These are phyloP conservation scores for Ogataea angusta DNA, from an alignment of 805 yeast species.

Conservation along the genomic window DNA sequence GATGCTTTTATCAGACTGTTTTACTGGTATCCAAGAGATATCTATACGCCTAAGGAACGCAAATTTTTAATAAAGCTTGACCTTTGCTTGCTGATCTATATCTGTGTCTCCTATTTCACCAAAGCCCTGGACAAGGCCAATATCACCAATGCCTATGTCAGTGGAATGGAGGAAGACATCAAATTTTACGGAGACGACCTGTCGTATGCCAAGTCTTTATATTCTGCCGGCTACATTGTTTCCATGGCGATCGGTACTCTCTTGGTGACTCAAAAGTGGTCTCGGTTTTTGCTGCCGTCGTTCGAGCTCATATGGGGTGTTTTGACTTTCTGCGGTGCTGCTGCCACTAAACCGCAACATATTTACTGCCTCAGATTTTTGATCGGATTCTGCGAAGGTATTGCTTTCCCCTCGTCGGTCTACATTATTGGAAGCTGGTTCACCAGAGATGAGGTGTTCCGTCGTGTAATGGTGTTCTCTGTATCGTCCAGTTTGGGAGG, in stretches of 20 bases:
- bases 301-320: constrained; percentile 31
- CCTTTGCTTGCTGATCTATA: constrained; percentile 44
- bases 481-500: constrained; percentile 38
- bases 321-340: constrained; percentile 28
- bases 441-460: constrained; percentile 39
- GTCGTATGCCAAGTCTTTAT: constrained; percentile 35
- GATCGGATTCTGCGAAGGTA: constrained; percentile 43
- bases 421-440: constrained; percentile 43
- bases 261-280: constrained; percentile 25
- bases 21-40: constrained; percentile 38
- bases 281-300: constrained; percentile 22
- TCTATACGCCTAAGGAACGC: constrained; percentile 31
- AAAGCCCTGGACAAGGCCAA: constrained; percentile 63
- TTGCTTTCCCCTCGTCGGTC: constrained; percentile 40
- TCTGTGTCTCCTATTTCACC: constrained; percentile 60
- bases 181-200: constrained; percentile 50
- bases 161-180: constrained; percentile 57
- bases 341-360: constrained; percentile 30
- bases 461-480: constrained; percentile 41
- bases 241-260: constrained; percentile 26
- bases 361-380: constrained; percentile 41
- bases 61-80: constrained; percentile 52
- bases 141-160: constrained; percentile 61
- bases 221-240: constrained; percentile 33
- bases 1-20: constrained; percentile 52